phyloP scores from a whole-genome alignment of 1,139 yeast genomes.

The Yamadazyma diospyri region DNA sequence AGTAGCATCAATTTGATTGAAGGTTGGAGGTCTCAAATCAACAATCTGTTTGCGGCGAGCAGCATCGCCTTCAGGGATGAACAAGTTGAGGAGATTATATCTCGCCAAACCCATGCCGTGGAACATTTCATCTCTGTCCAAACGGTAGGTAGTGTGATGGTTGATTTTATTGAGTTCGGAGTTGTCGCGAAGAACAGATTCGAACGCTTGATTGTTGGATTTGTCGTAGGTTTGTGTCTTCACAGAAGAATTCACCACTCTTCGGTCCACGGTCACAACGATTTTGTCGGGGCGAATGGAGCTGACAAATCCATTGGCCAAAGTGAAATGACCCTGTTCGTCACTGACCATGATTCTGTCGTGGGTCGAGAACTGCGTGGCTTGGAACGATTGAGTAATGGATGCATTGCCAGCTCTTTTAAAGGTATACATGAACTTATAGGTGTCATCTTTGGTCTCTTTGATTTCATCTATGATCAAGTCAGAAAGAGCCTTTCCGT shows the following conservation, averaged over 20 bases:
- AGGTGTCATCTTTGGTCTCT: conserved; percentile 17
- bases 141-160: conserved; percentile 41
- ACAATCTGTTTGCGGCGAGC: conserved; percentile 58
- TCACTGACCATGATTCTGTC: conserved; percentile 75
- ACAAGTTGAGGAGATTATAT: conserved; percentile 66
- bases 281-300: conserved; percentile 36
- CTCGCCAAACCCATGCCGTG: conserved; percentile 76
- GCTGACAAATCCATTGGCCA: conserved; percentile 60
- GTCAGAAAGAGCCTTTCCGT: conserved; percentile 58
- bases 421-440: conserved; percentile 47
- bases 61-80: conserved; percentile 52
- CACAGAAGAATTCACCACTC: conserved; percentile 45
- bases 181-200: conserved; percentile 21
- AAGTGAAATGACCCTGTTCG: conserved; percentile 72
- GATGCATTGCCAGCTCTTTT: conserved; percentile 22
- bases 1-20: conserved; percentile 2
- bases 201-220: conserved; percentile 13
- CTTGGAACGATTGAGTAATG: conserved; percentile 21
- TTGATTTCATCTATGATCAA: conserved; percentile 34
- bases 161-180: conserved; percentile 6
- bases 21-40: conserved; percentile 42
- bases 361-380: conserved; percentile 44
- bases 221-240: conserved; percentile 40
- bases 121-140: conserved; percentile 78
- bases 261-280: conserved; percentile 46